Evolutionary conservation across 352 stramenopile genomes (phyloP), one percentile per base, ranked within the genome.

Genomic region (Plasmopara halstedii): DNA sequence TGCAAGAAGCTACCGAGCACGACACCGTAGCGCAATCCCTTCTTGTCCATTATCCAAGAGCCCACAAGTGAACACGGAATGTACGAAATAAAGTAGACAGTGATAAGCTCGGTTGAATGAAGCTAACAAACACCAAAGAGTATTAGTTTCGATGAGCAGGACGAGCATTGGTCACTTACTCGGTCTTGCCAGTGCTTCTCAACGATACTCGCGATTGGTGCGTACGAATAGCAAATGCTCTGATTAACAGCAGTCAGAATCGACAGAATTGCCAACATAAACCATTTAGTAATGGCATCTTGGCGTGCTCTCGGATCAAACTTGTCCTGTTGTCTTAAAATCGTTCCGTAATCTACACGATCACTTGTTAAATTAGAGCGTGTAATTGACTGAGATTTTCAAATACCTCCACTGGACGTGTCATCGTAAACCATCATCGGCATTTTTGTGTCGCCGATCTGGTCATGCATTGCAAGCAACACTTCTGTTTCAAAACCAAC

Each of bases 21-120:
- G 2, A 88, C 67, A 8, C 77, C 77, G 15, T 68, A 83, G 10
- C 70, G 67, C 25, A 88, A 47, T 0, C 77, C 77, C 42, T 81
- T 76, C 48, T 84, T 76, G 62, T 88, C 77, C 72, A 88, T 88
- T 45, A 88, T 63, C 77, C 77, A 86, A 13, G 77, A 88, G 3
- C 77, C 73, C 18, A 88, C 13, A 46, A 88, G 86, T 15, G 77
- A 85, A 51, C 73, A 88, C 14, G 77, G 77, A 36, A 88, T 86
- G 54, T 88, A 88, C 29, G 72, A 72, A 19, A 86, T 50, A 46
- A 88, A 88, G 58, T 79, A 88, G 37, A 88, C 73, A 3, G 73
- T 88, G 50, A 88, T 84, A 8, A 88, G 56, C 46, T 84, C 73
- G 1, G 71, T 85, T 21, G 73, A 86, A 56, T 83, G 71, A 29